Percentiles rank a stretch among this genome's conserved stretches.
These are phyloP conservation scores for Asparagopsis taxiformis DNA, from an alignment of 31 red algal genomes.

Conservation along the genomic window DNA sequence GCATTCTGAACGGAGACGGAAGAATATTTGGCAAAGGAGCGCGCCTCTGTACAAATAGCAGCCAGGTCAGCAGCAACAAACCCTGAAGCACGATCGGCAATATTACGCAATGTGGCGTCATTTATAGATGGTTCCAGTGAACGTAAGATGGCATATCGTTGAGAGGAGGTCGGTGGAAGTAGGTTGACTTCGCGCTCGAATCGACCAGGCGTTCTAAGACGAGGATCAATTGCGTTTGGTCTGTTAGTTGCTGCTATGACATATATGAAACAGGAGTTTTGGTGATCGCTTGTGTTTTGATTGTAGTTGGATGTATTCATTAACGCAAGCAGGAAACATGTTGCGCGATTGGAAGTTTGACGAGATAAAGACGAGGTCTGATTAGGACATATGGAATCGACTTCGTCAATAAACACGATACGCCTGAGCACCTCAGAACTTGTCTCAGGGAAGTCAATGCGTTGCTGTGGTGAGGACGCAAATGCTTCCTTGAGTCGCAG, in stretches of 20 bases:
- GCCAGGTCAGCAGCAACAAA: conserved; percentile 74
- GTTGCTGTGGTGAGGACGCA: too few species aligned
- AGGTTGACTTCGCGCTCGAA: conserved; percentile 75
- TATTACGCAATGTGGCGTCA: neutral
- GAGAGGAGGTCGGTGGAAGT: conserved; percentile 7
- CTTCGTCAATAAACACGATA: conserved; percentile 72
- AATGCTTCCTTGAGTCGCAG: neutral
- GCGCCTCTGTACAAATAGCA: conserved; percentile 14
- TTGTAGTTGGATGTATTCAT: conserved; percentile 17
- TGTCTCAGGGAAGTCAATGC: too few species aligned
- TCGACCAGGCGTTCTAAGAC: conserved; percentile 43
- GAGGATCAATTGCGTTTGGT: conserved; percentile 47
- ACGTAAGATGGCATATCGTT: conserved; percentile 32
- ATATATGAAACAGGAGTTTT: neutral
- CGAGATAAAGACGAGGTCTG: neutral
- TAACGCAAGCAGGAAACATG: conserved; percentile 19
- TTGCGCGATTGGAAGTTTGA: neutral
- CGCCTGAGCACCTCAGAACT: too few species aligned
- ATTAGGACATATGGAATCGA: conserved; percentile 61
- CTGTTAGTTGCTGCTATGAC: conserved; percentile 86
- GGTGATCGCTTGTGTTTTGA: neutral
- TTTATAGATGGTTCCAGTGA: conserved; percentile 11
- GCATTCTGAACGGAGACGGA: neutral
- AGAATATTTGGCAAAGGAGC: neutral
- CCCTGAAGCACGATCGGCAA: conserved; percentile 41